Conservation (phyloP, 169 alveolate genomes). For the Amoebophrya sp. region DNA sequence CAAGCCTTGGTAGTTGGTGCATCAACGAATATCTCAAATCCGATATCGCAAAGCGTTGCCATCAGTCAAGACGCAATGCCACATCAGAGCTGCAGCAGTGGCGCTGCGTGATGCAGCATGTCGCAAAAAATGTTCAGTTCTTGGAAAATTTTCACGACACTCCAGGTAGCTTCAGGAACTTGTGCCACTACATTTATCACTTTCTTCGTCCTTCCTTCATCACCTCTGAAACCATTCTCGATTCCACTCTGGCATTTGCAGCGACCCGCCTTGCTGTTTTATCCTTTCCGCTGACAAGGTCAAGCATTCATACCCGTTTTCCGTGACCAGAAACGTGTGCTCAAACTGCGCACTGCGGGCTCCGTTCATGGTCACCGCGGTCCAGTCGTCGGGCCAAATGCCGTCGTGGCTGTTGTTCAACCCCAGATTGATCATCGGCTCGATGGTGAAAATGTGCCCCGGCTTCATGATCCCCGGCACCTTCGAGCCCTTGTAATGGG, state of each 20-base stretch:
- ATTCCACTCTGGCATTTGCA: neutral
- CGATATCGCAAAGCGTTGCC: too few relatives aligned
- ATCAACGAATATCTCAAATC: too few relatives aligned
- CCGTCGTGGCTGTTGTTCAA: conserved; percentile 74
- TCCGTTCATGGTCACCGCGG: conserved; percentile 86
- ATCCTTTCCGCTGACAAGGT: neutral
- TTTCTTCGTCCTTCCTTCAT: neutral
- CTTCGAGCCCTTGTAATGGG: neutral
- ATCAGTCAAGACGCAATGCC: too few relatives aligned
- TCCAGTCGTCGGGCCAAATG: conserved; percentile 98
- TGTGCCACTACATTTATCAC: too few relatives aligned
- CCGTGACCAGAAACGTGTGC: conserved; percentile 89
- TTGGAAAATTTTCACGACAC: too few relatives aligned
- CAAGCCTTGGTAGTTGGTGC: too few relatives aligned
- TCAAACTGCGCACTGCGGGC: conserved; percentile 90
- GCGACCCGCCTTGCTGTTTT: neutral
- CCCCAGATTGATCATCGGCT: conserved; percentile 97
- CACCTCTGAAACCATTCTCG: neutral
- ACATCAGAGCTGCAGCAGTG: too few relatives aligned
- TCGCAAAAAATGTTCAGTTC: too few relatives aligned
- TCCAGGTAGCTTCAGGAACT: too few relatives aligned
- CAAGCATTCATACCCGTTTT: neutral
- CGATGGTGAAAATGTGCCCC: conserved; percentile 95
- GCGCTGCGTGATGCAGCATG: too few relatives aligned
- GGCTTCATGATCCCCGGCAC: conserved; percentile 38